Percentiles rank a stretch among this genome's conserved stretches.
Conservation (phyloP, 192 early-diverging fungal genomes). For the Coemansia sp. region DNA sequence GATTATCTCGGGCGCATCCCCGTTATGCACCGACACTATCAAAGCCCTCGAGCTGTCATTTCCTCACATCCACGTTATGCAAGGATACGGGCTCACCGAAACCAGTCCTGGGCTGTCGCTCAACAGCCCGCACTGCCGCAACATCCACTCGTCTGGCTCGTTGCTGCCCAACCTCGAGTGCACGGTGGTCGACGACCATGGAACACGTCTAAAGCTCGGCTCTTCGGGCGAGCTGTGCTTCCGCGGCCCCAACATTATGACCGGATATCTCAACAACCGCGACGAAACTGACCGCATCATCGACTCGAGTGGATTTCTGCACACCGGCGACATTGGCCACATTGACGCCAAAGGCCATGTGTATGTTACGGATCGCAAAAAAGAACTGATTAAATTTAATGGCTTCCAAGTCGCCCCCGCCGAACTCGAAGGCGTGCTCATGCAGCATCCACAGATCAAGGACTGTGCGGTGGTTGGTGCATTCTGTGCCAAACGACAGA, state of each 20-base stretch:
- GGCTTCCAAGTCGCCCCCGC: constrained; percentile 78
- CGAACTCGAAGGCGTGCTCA: constrained; percentile 70
- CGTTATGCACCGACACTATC: constrained; percentile 54
- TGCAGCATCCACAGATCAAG: constrained; percentile 62
- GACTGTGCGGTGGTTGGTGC: constrained; percentile 67
- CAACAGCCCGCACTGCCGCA: constrained; percentile 1
- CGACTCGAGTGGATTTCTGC: constrained; percentile 72
- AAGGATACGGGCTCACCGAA: constrained; percentile 67
- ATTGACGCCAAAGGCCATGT: constrained; percentile 57
- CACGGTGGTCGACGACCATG: constrained; percentile 64
- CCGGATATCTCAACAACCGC: constrained; percentile 76
- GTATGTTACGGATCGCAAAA: constrained; percentile 65
- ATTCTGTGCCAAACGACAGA: constrained; percentile 56
- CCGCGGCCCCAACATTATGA: constrained; percentile 83
- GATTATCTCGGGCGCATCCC: constrained; percentile 75
- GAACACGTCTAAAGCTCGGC: constrained; percentile 15
- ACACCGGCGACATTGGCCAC: constrained; percentile 77
- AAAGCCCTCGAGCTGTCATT: constrained; percentile 30
- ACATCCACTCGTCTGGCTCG: constrained; percentile 59
- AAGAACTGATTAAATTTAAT: constrained; percentile 94
- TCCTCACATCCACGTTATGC: constrained; percentile 40
- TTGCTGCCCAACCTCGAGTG: constrained; percentile 71
- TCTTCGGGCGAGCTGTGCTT: constrained; percentile 80
- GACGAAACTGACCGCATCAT: constrained; percentile 67
- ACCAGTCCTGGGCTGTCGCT: constrained; percentile 34